Evolutionary conservation across 176 grass and related monocot genomes (phyloP), one percentile per base, ranked within the genome.

Genomic region (Luzula sylvatica): DNA sequence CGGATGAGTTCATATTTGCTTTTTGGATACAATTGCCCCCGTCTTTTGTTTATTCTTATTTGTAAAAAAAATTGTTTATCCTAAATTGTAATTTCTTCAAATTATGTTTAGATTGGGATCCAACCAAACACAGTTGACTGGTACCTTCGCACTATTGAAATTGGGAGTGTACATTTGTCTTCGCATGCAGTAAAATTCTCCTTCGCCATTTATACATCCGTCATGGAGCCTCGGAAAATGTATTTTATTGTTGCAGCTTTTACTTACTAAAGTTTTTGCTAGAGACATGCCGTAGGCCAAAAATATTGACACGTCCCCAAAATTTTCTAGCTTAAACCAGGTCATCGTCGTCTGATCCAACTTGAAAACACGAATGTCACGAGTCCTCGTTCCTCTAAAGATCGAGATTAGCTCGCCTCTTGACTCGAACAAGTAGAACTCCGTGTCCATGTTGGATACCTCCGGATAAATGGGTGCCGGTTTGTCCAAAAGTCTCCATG

Each of bases 341-440:
- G 8, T 32, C 27, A 39, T 61, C 39, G 38, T 38, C 16, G 56
- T 39, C 11, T 8, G 7, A 43, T 61, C 56, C 7, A 44, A 43
- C 30, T 61, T 61, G 56, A 61, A 61, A 17, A 61, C 39, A 15
- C n/a, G 28, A 19, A 61, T 17, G 42, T 15, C 22, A 41, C 42
- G 28, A 4, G 3, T 43, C 6, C 11, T 20, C 13, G 22, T 7
- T 23, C 0, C 56, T 13, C 35, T 42, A 43, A 61, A 61, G 12
- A 61, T 29, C 2, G 30, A 20, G 20, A 61, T 61, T 6, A 61
- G 20, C 3, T 61, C 35, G 21, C 27, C 56, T 18, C 8, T 42
- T 4, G 16, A 61, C 56, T 61, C 56, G 7, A 41, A 13, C 23
- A 61, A 43, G 29, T 39, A 61, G 18, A 39, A 43, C 15, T 61